Conservation (phyloP, 805 yeast species). For the Monosporozyma unispora region DNA sequence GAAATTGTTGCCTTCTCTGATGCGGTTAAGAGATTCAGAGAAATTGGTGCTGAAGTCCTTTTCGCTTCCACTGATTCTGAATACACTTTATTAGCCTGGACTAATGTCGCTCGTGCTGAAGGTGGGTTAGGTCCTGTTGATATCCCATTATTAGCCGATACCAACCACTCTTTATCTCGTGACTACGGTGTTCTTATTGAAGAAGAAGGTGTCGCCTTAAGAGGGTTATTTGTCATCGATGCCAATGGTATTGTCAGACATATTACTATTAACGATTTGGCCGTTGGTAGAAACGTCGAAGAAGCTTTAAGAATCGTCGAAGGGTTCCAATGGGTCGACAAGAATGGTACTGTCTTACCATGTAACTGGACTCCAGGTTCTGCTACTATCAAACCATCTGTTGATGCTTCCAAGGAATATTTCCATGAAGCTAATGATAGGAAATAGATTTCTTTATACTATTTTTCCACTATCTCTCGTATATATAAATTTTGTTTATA, state of each 20-base stretch:
- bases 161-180: slow-evolving; percentile 87
- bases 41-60: slow-evolving; percentile 77
- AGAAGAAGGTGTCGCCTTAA: slow-evolving; percentile 93
- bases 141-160: slow-evolving; percentile 93
- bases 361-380: slow-evolving; percentile 98
- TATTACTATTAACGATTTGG: slow-evolving; percentile 95
- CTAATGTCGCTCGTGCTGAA: slow-evolving; percentile 89
- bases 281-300: slow-evolving; percentile 98
- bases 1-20: slow-evolving; percentile 98
- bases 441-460: background rate
- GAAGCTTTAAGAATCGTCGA: slow-evolving; percentile 96
- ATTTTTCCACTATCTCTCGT: too few relatives aligned
- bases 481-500: too few relatives aligned
- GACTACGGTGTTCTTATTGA: slow-evolving; percentile 97
- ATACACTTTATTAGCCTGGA: slow-evolving; percentile 96
- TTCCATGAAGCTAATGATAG: slow-evolving; percentile 51
- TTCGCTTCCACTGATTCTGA: slow-evolving; percentile 98
- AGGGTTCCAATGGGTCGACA: slow-evolving; percentile 99
- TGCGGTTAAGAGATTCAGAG: slow-evolving; percentile 82
- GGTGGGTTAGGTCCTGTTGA: slow-evolving; percentile 96
- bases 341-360: slow-evolving; percentile 99
- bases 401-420: slow-evolving; percentile 70
- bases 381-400: slow-evolving; percentile 83
- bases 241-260: slow-evolving; percentile 94
- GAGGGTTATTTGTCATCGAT: slow-evolving; percentile 97